These are phyloP conservation scores for Raphanus hybrid DNA, from an alignment of 441 rosid species.

Conservation along the genomic window DNA sequence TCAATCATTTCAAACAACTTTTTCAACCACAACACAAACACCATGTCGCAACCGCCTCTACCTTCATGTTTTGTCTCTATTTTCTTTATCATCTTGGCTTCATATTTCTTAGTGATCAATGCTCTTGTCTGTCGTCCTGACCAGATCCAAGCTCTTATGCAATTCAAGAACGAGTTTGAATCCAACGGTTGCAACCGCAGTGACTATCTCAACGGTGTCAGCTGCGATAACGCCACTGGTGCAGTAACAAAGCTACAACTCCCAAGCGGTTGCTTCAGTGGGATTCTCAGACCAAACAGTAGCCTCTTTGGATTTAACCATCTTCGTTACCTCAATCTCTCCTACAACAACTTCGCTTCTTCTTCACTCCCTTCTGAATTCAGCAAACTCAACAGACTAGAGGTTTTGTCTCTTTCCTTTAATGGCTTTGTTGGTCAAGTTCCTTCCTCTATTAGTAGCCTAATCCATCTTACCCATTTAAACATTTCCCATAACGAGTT, in stretches of 20 bases:
- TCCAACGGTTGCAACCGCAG: neutral
- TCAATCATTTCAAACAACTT: too few relatives aligned
- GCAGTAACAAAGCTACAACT: neutral
- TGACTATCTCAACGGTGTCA: neutral
- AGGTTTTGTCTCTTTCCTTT: too few relatives aligned
- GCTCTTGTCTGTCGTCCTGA: neutral
- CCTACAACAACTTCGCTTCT: too few relatives aligned
- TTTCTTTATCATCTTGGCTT: too few relatives aligned
- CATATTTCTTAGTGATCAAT: too few relatives aligned
- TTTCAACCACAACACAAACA: too few relatives aligned
- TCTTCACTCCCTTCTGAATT: too few relatives aligned
- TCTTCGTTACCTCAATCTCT: too few relatives aligned
- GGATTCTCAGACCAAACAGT: slow-evolving; percentile 1
- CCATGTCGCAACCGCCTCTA: too few relatives aligned
- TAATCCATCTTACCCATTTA: neutral
- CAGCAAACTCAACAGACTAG: too few relatives aligned
- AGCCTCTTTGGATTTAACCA: neutral
- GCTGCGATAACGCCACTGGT: neutral
- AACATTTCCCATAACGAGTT: neutral
- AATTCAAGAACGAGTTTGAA: too few relatives aligned
- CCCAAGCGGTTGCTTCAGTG: slow-evolving; percentile 2
- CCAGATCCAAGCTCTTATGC: neutral
- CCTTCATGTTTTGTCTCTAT: too few relatives aligned
- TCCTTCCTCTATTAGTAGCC: neutral
- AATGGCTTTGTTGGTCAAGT: neutral